Base-by-base conservation (phyloP, 192 early-diverging fungal genomes). In the Podila horticola region DNA sequence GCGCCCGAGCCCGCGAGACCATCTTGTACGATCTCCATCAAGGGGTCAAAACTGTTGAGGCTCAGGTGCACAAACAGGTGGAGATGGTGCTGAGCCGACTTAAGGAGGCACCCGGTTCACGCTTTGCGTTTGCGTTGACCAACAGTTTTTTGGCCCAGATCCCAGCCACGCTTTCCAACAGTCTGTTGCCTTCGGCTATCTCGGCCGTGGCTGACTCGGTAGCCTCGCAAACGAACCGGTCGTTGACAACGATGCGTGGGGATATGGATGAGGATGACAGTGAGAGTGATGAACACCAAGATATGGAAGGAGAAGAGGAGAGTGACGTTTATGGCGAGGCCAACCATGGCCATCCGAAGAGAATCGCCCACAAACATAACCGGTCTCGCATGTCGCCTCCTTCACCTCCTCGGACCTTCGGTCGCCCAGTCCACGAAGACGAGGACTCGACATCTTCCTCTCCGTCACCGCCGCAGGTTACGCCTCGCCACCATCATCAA, bases 1-100 rank as follows among this genome's bases (percentile, higher is more conserved):
- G 69, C 4, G 68, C 65, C 20, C 63, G 69, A 22, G 64, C 75
- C 11, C 49, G 69, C 11, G 75, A 66, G 29, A 66, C 68, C 5
- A 66, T 79, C 24, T 31, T 79, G n/a, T 71, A 65, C 28, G 74
- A 76, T 60, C 20, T 76, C 3, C 74, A 76, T 59, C 74, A 76
- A 26, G 74, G 74, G 19, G 74, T 76, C 29, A 76, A 66, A 22
- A 19, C 38, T 22, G 68, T 76, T 2, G 74, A 79, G 52, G 70
- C 69, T 0, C 64, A 72, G 31, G 70, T 79, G 6, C 75, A 79
- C 48, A 64, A 65, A 58, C 69, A 72, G 24, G 75, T 79, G 10
- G 70, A 72, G 29, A 67, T 79, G 64, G 75, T 79, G 13, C 22
- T 71, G 36, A 79, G 70, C 67, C 75, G 75, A 30, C 57, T 79